Conservation (phyloP, 495 filamentous ascomycete species). For the Aspergillus indologenus region DNA sequence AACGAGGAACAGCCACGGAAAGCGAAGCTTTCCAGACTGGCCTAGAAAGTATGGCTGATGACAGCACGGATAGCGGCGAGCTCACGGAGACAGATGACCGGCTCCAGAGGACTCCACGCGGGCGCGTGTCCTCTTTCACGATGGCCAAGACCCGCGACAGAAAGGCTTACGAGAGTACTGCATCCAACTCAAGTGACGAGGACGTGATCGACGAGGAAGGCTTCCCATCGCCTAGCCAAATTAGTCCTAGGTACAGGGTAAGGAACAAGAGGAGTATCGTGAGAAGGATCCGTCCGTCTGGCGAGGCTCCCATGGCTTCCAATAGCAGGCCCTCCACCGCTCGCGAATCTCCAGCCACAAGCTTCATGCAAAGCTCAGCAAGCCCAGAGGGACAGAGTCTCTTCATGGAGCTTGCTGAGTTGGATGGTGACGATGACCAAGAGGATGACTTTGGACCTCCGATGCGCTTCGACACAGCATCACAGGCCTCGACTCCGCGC, state of each 20-base stretch:
- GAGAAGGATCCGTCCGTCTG: slow-evolving; percentile 61
- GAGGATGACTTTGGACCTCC: slow-evolving; percentile 48
- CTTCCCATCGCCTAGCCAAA: slow-evolving; percentile 59
- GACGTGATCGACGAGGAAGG: slow-evolving; percentile 54
- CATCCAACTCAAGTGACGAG: slow-evolving; percentile 83
- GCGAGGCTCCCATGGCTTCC: slow-evolving; percentile 58
- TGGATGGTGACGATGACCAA: slow-evolving; percentile 64
- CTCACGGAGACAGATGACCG: slow-evolving; percentile 83
- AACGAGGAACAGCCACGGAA: slow-evolving; percentile 70
- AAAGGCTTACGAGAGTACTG: slow-evolving; percentile 78
- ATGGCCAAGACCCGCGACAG: slow-evolving; percentile 53
- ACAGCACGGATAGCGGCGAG: slow-evolving; percentile 65
- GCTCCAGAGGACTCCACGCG: slow-evolving; percentile 44
- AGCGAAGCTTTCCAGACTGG: slow-evolving; percentile 95
- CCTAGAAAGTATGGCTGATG: slow-evolving; percentile 73
- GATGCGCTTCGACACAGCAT: slow-evolving; percentile 34
- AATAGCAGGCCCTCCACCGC: slow-evolving; percentile 48
- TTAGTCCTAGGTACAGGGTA: slow-evolving; percentile 65
- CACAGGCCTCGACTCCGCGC: slow-evolving; percentile 52
- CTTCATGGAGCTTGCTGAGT: slow-evolving; percentile 82
- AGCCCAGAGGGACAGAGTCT: slow-evolving; percentile 70
- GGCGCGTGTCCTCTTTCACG: slow-evolving; percentile 37
- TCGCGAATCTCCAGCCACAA: slow-evolving; percentile 49
- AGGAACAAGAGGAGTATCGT: slow-evolving; percentile 61
- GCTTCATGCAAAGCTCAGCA: slow-evolving; percentile 43